Base-by-base conservation (phyloP, 345 rosid species). In the Rhizophora mangle region DNA sequence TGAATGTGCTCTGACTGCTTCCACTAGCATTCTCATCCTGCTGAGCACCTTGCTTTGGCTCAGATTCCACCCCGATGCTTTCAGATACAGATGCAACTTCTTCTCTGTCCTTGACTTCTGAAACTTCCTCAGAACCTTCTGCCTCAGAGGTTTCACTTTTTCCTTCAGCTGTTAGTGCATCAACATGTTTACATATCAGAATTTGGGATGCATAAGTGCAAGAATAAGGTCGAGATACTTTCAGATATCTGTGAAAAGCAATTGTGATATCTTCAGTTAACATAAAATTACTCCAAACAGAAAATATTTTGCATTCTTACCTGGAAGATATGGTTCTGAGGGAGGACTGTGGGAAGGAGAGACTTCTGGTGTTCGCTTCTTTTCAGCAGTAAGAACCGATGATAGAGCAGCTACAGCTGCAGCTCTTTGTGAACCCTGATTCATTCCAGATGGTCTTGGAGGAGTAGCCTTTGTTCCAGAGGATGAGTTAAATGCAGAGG, bases 331-430 rank as follows among this genome's bases (percentile, higher is more conserved):
- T 67, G 74, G 60, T 67, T 82, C 91, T 31, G 81, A 62, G 26
- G 76, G 68, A 69, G 93, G 82, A 75, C 83, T 83, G 68, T 72
- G 85, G 18, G 83, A 68, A 56, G 99, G 96, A 69, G 97, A 87
- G 68, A 61, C 66, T 72, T 84, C 96, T 2, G 91, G 86, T 13
- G 96, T 81, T 77, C 67, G 74, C 76, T 86, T 91, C 82, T 82
- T 83, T 75, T 95, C 99, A 51, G 94, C 96, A 54, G 87, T 81
- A 72, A 95, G 98, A 79, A 87, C 98, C 53, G 82, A 79, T 13
- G 98, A 95, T 72, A 95, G 96, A 75, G 98, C 99, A 63, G 99
- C 99, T 39, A 92, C 82, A 64, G 99, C 99, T 65, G 99, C 98
- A 57, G 96, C 94, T 83, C 94, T 89, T 81, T 95, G 99, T 47